Evolutionary conservation across 257 asterid genomes (phyloP).

Genomic region (Thymus mandschuricus): DNA sequence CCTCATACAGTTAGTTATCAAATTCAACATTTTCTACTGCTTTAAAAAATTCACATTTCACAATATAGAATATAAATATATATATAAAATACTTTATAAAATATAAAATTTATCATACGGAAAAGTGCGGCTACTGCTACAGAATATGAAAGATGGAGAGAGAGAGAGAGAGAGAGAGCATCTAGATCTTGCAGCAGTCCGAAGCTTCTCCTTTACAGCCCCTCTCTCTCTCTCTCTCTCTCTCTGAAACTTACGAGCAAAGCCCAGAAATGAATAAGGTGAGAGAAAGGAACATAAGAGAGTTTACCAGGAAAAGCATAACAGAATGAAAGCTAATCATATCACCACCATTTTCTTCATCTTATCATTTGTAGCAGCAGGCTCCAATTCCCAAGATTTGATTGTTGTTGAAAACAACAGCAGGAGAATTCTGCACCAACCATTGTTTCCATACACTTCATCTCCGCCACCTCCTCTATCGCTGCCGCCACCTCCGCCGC

Average conservation of each 20-base stretch:
- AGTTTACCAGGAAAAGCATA: slow-evolving; percentile 20
- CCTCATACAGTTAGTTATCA: background rate
- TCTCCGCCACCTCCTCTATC: slow-evolving; percentile 37
- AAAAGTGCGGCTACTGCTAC: slow-evolving; percentile 50
- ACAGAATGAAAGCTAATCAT: slow-evolving; percentile 50
- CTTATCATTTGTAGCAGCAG: slow-evolving; percentile 36
- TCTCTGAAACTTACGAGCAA: slow-evolving; percentile 35
- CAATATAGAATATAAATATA: background rate
- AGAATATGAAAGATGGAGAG: background rate
- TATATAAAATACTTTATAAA: too few species aligned
- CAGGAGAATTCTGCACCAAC: slow-evolving; percentile 90
- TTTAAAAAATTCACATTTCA: background rate
- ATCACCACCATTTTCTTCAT: slow-evolving; percentile 41
- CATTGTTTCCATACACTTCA: slow-evolving; percentile 61
- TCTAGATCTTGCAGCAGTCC: slow-evolving; percentile 64
- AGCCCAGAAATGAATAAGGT: slow-evolving; percentile 54
- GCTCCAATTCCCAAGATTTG: slow-evolving; percentile 25
- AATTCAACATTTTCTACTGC: background rate
- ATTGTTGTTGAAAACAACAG: slow-evolving; percentile 6
- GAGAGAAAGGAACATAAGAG: slow-evolving; percentile 40
- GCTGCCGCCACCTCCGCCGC: slow-evolving; percentile 42
- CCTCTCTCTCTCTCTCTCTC: slow-evolving; percentile 24
- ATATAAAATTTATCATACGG: background rate
- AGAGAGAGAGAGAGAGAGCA: slow-evolving; percentile 27
- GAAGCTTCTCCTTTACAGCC: slow-evolving; percentile 65